These are phyloP conservation scores for Niebla homalea DNA, from an alignment of 495 filamentous ascomycete genomes.

Conservation along the genomic window DNA sequence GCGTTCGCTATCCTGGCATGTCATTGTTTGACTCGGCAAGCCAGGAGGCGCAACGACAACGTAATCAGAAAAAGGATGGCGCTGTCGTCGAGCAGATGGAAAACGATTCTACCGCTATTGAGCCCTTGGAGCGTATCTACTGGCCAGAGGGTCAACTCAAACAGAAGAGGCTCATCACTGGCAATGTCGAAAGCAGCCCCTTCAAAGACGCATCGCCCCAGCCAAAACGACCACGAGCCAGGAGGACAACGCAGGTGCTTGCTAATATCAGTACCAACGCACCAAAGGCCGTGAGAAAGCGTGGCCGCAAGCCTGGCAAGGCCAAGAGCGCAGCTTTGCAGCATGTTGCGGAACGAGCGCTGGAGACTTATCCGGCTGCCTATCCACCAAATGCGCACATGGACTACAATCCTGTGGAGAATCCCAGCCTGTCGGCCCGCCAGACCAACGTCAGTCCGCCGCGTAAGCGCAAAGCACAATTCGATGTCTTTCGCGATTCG, in stretches of 20 bases:
- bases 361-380: not conserved
- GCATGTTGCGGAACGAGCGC: not conserved
- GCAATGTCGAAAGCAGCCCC: conserved; percentile 38
- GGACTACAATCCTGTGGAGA: not conserved
- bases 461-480: not conserved
- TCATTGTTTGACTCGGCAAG: conserved; percentile 76
- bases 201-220: conserved; percentile 36
- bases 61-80: conserved; percentile 76
- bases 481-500: not conserved
- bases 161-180: conserved; percentile 43
- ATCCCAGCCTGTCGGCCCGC: not conserved
- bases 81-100: conserved; percentile 59
- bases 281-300: not conserved
- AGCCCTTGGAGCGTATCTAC: conserved; percentile 57
- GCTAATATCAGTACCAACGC: conserved; percentile 7
- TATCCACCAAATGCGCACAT: conserved; percentile 1
- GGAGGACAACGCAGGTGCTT: conserved; percentile 2
- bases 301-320: conserved; percentile 6
- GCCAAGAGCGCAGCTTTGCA: conserved; percentile 3
- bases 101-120: conserved; percentile 49
- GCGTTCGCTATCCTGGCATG: conserved; percentile 73
- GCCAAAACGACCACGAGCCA: conserved; percentile 17
- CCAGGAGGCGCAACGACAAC: conserved; percentile 57
- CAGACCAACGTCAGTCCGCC: not conserved
- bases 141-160: conserved; percentile 39